phyloP scores from a whole-genome alignment of 2,329 filamentous ascomycete genomes.

The Neofusicoccum sp. region DNA sequence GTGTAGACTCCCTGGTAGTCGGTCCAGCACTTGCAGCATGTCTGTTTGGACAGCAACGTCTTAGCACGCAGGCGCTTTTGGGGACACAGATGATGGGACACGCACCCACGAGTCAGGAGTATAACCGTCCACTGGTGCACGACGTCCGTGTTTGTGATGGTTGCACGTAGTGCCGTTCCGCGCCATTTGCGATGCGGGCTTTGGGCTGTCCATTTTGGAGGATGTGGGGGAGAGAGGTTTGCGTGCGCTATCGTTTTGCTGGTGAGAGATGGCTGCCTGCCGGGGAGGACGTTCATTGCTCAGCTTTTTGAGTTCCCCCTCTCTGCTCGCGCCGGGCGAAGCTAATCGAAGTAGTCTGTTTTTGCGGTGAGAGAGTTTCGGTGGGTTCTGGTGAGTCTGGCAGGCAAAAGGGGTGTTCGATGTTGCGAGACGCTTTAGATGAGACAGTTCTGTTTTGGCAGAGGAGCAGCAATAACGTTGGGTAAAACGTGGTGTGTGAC shows the following conservation, averaged over 20 bases:
- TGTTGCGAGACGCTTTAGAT: not conserved
- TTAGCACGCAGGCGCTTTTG: not conserved
- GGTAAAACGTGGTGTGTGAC: no score
- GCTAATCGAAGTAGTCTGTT: not conserved
- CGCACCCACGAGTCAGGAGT: not conserved
- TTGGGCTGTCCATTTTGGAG: not conserved
- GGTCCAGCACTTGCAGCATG: slow-evolving; percentile 11
- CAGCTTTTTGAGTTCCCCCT: not conserved
- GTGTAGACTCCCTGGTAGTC: slow-evolving; percentile 6
- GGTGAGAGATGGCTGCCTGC: not conserved
- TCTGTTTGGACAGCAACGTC: not conserved
- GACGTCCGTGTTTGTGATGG: not conserved
- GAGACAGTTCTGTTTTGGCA: not conserved
- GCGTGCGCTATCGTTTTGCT: not conserved
- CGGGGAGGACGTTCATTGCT: not conserved
- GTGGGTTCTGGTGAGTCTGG: not conserved
- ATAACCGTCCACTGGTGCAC: not conserved
- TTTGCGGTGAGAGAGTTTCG: not conserved
- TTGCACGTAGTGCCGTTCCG: not conserved
- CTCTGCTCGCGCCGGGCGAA: not conserved
- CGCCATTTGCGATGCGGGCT: not conserved
- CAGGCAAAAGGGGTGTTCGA: not conserved
- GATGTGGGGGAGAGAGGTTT: not conserved
- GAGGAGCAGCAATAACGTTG: no score
- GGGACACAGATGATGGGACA: no score